Conservation (phyloP, 768 basidiomycete species). For the Boletus vermiculosoides region DNA sequence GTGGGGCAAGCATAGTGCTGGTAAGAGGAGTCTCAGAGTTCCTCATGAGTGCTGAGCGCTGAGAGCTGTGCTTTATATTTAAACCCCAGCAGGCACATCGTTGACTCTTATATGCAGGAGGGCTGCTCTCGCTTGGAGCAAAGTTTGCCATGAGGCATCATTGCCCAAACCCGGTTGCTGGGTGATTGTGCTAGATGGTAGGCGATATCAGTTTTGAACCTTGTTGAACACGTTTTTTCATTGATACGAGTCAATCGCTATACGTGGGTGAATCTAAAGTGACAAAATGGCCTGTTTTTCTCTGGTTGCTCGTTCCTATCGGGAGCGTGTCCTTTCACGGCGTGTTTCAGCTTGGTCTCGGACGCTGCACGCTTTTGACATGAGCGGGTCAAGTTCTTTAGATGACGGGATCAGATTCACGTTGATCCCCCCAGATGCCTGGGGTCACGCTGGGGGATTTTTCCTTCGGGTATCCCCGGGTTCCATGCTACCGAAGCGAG, state of each 20-base stretch:
- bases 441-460: background rate
- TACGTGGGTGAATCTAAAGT: background rate
- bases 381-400: background rate
- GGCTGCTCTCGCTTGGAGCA: background rate
- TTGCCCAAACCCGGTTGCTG: slow-evolving; percentile 17
- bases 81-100: slow-evolving; percentile 15
- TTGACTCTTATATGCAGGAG: slow-evolving; percentile 9
- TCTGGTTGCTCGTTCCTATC: slow-evolving; percentile 3
- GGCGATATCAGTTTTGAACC: slow-evolving; percentile 11
- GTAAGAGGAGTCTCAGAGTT: background rate
- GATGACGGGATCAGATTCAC: background rate
- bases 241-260: slow-evolving; percentile 6
- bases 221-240: slow-evolving; percentile 16
- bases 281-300: no score
- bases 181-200: slow-evolving; percentile 11
- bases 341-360: background rate
- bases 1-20: background rate
- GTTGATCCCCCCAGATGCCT: background rate
- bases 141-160: slow-evolving; percentile 5
- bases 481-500: slow-evolving; percentile 9
- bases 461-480: slow-evolving; percentile 17
- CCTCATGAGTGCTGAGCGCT: background rate
- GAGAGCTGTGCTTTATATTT: slow-evolving; percentile 14
- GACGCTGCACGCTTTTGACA: slow-evolving; percentile 5
- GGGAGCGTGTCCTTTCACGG: background rate